A percentile compares a stretch with the other conserved stretches of the same genome.
Conservation (phyloP, 2,329 filamentous ascomycete genomes). For the Trichoderma sp. region DNA sequence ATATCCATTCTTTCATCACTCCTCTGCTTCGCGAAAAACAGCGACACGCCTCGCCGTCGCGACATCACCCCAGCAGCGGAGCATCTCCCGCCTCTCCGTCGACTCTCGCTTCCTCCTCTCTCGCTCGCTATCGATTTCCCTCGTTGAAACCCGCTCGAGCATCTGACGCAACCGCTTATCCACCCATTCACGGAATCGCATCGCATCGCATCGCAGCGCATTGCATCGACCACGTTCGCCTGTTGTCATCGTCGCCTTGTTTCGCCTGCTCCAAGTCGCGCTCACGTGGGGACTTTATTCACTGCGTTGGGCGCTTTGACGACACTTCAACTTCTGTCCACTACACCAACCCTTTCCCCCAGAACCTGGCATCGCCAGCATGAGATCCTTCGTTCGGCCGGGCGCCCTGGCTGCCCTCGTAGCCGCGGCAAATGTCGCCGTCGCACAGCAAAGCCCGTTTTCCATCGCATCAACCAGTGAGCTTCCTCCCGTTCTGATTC, state of each 20-base stretch:
- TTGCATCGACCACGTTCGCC: not conserved
- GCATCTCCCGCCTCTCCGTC: slow-evolving; percentile 11
- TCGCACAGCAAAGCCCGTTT: slow-evolving; percentile 20
- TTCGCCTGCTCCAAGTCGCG: not conserved
- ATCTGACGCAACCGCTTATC: not conserved
- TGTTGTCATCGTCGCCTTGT: not conserved
- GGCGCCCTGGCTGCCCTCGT: slow-evolving; percentile 26
- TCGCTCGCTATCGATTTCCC: not conserved
- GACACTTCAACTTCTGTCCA: not conserved
- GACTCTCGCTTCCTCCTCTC: slow-evolving; percentile 17
- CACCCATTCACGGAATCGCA: not conserved
- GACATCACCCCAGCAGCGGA: not conserved
- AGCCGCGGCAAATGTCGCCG: slow-evolving; percentile 16
- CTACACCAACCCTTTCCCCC: not conserved
- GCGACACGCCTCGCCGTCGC: slow-evolving; percentile 3
- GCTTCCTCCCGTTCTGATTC: not conserved
- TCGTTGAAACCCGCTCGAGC: not conserved
- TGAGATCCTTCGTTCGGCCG: slow-evolving; percentile 17
- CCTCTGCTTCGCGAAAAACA: not conserved
- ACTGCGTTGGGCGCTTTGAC: slow-evolving; percentile 6
- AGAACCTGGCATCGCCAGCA: not conserved
- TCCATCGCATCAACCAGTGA: slow-evolving; percentile 17
- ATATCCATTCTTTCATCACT: not conserved
- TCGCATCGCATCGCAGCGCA: not conserved
- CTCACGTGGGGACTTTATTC: not conserved